A percentile compares a stretch with the other conserved stretches of the same genome.
Conservation (phyloP, 306 rosid species). For the Lathyrus sativus region DNA sequence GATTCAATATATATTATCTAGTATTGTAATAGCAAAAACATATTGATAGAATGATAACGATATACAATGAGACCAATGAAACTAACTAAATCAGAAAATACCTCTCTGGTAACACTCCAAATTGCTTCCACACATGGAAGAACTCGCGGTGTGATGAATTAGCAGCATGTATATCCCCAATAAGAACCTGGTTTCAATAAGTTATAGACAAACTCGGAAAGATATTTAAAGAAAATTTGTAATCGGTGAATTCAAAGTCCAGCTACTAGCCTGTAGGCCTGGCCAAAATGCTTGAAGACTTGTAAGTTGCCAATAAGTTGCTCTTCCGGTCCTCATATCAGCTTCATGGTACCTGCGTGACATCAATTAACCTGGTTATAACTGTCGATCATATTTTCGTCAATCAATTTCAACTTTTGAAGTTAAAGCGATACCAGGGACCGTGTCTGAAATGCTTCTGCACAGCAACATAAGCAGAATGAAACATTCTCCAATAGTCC, state of each 20-base stretch:
- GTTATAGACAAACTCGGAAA: conserved; percentile 41
- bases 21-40: conserved; percentile 36
- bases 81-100: conserved; percentile 42
- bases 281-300: conserved; percentile 99
- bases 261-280: conserved; percentile 81
- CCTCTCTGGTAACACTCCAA: conserved; percentile 96
- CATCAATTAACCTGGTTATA: conserved; percentile 39
- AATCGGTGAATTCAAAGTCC: neutral
- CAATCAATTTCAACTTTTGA: conserved; percentile 27
- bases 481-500: conserved; percentile 60
- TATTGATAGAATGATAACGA: conserved; percentile 13
- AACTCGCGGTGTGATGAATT: conserved; percentile 94
- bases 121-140: conserved; percentile 81
- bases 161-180: conserved; percentile 91
- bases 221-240: conserved; percentile 15
- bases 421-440: conserved; percentile 67
- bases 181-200: conserved; percentile 69
- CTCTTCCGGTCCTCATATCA: conserved; percentile 95
- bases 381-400: conserved; percentile 31
- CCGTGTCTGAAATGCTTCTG: conserved; percentile 82
- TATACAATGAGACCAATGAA: conserved; percentile 26
- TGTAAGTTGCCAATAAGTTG: conserved; percentile 98
- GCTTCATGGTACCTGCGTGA: conserved; percentile 91
- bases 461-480: conserved; percentile 53
- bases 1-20: conserved; percentile 33